phyloP scores from a whole-genome alignment of 768 basidiomycete species.

The Gyrodon lividus region DNA sequence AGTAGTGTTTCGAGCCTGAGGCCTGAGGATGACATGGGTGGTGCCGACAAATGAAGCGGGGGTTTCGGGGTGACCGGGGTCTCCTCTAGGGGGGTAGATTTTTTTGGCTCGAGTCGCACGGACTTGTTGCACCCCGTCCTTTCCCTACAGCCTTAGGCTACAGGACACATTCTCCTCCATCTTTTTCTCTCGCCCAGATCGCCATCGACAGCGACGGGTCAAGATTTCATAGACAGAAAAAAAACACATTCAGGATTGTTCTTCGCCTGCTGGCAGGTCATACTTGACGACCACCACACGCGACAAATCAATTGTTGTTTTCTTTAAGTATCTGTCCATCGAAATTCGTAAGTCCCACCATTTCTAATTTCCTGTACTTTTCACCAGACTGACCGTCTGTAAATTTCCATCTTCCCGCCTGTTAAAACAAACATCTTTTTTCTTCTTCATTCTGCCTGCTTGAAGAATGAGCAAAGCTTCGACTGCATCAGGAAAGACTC shows the following conservation, averaged over 20 bases:
- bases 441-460: constrained; percentile 5
- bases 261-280: constrained; percentile 91
- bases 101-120: constrained; percentile 36
- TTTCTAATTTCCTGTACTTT: constrained; percentile 12
- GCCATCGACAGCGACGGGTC: constrained; percentile 39
- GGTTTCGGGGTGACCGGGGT: constrained; percentile 24
- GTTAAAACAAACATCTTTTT: neutral
- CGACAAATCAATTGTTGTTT: constrained; percentile 53
- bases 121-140: constrained; percentile 34
- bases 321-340: constrained; percentile 44
- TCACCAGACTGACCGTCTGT: constrained; percentile 2
- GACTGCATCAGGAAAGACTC: constrained; percentile 70
- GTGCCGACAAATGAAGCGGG: constrained; percentile 14
- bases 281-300: constrained; percentile 80
- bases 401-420: constrained; percentile 6
- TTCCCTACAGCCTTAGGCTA: constrained; percentile 39
- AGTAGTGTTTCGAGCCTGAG: no score
- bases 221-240: constrained; percentile 40
- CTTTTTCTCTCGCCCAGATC: constrained; percentile 28
- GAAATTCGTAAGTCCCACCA: constrained; percentile 42
- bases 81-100: constrained; percentile 18
- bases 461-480: constrained; percentile 93
- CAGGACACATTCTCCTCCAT: constrained; percentile 25
- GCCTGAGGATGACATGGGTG: constrained; percentile 2
- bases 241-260: constrained; percentile 52